Evolutionary conservation across 495 filamentous ascomycete species (phyloP), one percentile per base, ranked within the genome.

Genomic region (Trichoderma virens): DNA sequence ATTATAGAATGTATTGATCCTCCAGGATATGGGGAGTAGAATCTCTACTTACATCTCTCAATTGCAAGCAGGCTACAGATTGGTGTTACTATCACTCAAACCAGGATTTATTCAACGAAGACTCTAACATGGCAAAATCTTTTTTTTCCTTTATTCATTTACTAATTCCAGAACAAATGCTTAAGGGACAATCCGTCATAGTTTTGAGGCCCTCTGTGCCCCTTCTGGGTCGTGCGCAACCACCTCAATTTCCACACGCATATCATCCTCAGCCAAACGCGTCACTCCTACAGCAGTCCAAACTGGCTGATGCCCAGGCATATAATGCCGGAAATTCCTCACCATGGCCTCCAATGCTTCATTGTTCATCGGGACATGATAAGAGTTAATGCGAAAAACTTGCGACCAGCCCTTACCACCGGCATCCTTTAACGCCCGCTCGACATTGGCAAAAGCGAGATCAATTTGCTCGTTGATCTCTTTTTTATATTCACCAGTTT

Each of bases 371-470:
- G 70, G 68, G 5, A 75, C 66, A 62, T 79, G 76, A 62, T 86
- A 85, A 3, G 75, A 76, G 30, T 74, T 77, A 9, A 85, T 75
- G 2, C 73, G 71, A 70, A 73, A 85, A 11, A 85, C 84, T 68
- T 86, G 82, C 11, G 68, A 68, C 84, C 84, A 85, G n/a, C 82
- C 83, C 59, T 81, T 78, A 0, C 82, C 81, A 3, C 84, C 84
- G 4, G 82, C 82, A 32, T 77, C 39, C 60, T 76, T 77, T 30
- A 84, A 69, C 31, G 69, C 72, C 0, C 71, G 64, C 3, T 85
- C 78, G 23, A 86, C 76, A 63, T 85, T 86, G 1, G 68, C 72
- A 69, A 86, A 86, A 0, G 83, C 79, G 60, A 79, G 77, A 41
- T 83, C 81, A 62, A 85, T 78, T 65, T 86, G 72, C 0, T 72